Conservation (phyloP, 106 monocot genomes). For the Dendrobium nobile region DNA sequence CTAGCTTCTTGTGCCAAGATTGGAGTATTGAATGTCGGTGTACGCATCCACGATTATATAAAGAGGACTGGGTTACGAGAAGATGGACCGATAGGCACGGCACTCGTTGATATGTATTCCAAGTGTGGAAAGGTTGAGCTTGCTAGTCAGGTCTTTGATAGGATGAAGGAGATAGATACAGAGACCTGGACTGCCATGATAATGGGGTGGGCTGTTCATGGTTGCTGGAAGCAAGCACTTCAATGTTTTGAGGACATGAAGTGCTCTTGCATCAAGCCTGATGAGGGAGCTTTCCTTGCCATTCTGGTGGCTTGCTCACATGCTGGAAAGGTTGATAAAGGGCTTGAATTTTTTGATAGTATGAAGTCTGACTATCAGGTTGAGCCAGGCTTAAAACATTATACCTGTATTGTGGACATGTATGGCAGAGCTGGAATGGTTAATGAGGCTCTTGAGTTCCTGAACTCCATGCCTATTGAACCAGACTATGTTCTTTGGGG, state of each 20-base stretch:
- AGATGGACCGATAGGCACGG: conserved; percentile 19
- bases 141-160: conserved; percentile 23
- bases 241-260: conserved; percentile 32
- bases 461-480: conserved; percentile 32
- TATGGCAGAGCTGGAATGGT: conserved; percentile 27
- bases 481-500: conserved; percentile 51
- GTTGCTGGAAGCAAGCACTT: conserved; percentile 20
- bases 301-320: conserved; percentile 28
- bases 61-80: conserved; percentile 5
- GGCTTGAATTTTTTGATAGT: conserved; percentile 24
- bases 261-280: conserved; percentile 14
- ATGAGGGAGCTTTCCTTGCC: conserved; percentile 31
- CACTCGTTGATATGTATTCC: conserved; percentile 35
- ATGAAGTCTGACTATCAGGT: conserved; percentile 24
- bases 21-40: conserved; percentile 22
- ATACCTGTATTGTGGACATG: conserved; percentile 37
- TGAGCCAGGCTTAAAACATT: conserved; percentile 29
- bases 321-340: conserved; percentile 23
- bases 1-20: conserved; percentile 24
- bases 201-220: conserved; percentile 36
- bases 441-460: conserved; percentile 24
- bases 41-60: conserved; percentile 21
- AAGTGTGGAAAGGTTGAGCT: conserved; percentile 28
- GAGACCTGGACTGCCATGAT: conserved; percentile 39
- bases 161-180: conserved; percentile 19